Percentiles rank a stretch among this genome's conserved stretches.
Conservation (phyloP, 352 stramenopile species). For the Globisporangium sylvaticum region DNA sequence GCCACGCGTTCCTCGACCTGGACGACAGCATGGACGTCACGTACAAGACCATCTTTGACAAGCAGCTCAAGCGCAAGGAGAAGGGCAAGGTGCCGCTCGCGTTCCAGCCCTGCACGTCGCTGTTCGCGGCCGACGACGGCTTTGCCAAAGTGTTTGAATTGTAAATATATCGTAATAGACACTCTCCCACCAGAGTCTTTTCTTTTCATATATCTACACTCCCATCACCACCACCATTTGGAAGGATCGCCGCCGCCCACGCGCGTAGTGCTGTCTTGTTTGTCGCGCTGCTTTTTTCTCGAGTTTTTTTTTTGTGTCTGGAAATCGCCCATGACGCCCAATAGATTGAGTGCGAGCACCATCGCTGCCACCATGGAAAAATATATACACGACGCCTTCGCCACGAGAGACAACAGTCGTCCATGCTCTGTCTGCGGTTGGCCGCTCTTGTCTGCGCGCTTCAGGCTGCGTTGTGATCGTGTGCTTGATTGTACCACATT, state of each 20-base stretch:
- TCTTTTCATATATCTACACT: conserved; percentile 13
- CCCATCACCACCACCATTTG: neutral
- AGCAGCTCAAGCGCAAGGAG: conserved; percentile 81
- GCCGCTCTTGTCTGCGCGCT: neutral
- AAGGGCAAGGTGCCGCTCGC: conserved; percentile 74
- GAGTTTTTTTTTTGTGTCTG: conserved; percentile 3
- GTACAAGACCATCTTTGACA: conserved; percentile 79
- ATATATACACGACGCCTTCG: conserved; percentile 2
- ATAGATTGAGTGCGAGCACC: neutral
- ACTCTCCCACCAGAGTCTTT: neutral
- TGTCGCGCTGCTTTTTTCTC: neutral
- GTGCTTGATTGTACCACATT: neutral
- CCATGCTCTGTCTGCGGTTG: neutral
- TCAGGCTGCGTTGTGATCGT: neutral
- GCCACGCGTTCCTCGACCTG: conserved; percentile 70
- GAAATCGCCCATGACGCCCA: neutral
- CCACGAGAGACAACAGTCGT: neutral
- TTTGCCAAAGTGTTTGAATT: conserved; percentile 76
- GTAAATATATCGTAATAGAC: conserved; percentile 44
- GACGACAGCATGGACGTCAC: conserved; percentile 69
- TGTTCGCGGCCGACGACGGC: conserved; percentile 58
- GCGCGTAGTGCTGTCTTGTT: neutral
- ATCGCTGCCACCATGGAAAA: neutral
- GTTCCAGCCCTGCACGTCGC: conserved; percentile 52
- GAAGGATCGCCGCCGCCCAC: too few species aligned